Base-by-base conservation (phyloP, 257 asterid species). In the Verbascum thapsus region DNA sequence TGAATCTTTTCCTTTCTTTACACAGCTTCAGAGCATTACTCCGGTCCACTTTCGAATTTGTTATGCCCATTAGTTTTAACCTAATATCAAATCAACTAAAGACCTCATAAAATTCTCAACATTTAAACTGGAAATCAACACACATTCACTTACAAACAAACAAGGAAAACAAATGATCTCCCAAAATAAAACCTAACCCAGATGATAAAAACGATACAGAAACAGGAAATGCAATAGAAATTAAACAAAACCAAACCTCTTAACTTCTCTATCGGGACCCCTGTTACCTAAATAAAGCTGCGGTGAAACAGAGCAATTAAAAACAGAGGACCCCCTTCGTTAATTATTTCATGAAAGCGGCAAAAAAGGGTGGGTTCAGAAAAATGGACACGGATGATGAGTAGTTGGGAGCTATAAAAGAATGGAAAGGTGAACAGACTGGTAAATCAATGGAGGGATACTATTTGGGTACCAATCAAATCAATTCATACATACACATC, bases 21-120 rank as follows among this genome's bases (percentile, higher is more conserved):
- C 99, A 92, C 15, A 92, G 73, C 62, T 76, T 83, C 63, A 92
- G 58, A 39, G 99, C 99, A 63, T 64, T 82, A 60, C 91, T 89
- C 63, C 81, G 82, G 73, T 87, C 90, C 2, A 78, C 72, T 72
- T 87, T 92, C 1, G 99, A 89, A 67, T 79, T 85, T 9, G 88
- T 6, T 49, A 69, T 71, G 10, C 99, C 99, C 99, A 92, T 92
- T 68, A 11, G 71, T 67, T 39, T 7, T 22, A 32, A 8, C 15
- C 26, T 38, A 20, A 45, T 71, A 47, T 68, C 63, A 69, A 67
- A 40, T 58, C 49, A 42, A 64, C 48, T 38, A 17, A 5, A 66
- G 41, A 61, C 23, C 48, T 51, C 72, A 69, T 17, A 43, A 44
- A 40, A 49, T 47, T 47, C 45, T 58, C 71, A 51, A 40, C 72